phyloP scores from a whole-genome alignment of 352 stramenopile genomes.

The Poterioochromonas sp. region DNA sequence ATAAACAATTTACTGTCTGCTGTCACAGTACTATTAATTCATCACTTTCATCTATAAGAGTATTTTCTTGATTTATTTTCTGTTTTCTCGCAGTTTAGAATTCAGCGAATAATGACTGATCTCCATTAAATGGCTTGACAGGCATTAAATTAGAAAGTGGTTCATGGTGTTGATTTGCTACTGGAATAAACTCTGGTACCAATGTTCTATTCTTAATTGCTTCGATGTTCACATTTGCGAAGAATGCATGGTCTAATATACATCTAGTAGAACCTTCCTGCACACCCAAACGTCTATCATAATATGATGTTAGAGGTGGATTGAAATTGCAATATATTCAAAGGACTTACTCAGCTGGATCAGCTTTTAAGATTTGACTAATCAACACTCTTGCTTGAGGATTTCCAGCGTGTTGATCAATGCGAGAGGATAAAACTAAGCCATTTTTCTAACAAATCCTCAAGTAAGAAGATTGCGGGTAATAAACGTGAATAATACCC shows the following conservation, averaged over 20 bases:
- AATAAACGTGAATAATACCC: neutral
- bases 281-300: constrained; percentile 1
- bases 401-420: constrained; percentile 15
- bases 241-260: constrained; percentile 24
- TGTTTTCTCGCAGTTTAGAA: too few species aligned
- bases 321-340: neutral
- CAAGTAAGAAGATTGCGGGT: neutral
- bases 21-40: too few species aligned
- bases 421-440: constrained; percentile 4
- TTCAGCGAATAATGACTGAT: constrained; percentile 18
- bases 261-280: constrained; percentile 1
- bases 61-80: too few species aligned
- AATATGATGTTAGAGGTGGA: neutral
- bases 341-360: constrained; percentile 18
- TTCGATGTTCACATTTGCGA: neutral
- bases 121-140: constrained; percentile 20
- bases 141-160: constrained; percentile 16
- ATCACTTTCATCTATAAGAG: too few species aligned
- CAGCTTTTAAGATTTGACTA: constrained; percentile 22
- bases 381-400: constrained; percentile 4
- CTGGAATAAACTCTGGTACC: constrained; percentile 6
- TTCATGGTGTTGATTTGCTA: constrained; percentile 11
- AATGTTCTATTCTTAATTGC: neutral
- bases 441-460: constrained; percentile 3
- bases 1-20: too few species aligned